These are phyloP conservation scores for Penicillium vulpinum DNA, from an alignment of 2,329 filamentous ascomycete genomes.

Conservation along the genomic window DNA sequence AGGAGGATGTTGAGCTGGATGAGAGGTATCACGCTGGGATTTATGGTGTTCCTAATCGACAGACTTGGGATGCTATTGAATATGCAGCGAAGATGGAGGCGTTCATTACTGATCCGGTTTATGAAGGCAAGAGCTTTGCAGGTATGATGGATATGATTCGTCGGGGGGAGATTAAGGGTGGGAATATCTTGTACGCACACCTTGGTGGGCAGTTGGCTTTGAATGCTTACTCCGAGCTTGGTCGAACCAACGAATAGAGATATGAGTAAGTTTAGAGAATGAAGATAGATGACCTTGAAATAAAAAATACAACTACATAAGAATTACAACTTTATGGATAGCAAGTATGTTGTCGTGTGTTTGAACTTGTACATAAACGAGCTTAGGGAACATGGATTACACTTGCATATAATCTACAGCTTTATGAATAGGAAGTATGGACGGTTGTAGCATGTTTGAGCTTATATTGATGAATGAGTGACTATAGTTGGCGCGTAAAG, in stretches of 20 bases:
- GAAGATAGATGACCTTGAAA: too few relatives aligned
- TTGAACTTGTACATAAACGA: too few relatives aligned
- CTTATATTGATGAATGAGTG: slow-evolving; percentile 26
- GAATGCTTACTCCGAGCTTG: slow-evolving; percentile 62
- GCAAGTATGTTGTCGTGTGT: too few relatives aligned
- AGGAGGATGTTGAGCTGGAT: slow-evolving; percentile 63
- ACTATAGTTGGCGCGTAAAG: slow-evolving; percentile 26
- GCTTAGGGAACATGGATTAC: too few relatives aligned
- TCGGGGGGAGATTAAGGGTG: slow-evolving; percentile 61
- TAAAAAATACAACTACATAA: too few relatives aligned
- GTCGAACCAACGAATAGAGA: slow-evolving; percentile 17
- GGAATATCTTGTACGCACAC: slow-evolving; percentile 72
- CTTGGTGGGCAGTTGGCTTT: slow-evolving; percentile 69
- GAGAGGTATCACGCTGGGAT: slow-evolving; percentile 65
- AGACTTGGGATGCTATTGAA: slow-evolving; percentile 67
- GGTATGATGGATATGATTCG: slow-evolving; percentile 69
- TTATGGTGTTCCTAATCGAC: slow-evolving; percentile 67
- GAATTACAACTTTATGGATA: too few relatives aligned
- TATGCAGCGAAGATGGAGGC: slow-evolving; percentile 68
- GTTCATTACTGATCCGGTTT: slow-evolving; percentile 74
- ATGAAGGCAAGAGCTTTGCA: slow-evolving; percentile 73
- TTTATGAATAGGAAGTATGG: background rate
- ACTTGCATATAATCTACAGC: too few relatives aligned
- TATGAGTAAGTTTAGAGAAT: background rate
- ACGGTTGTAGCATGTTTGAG: slow-evolving; percentile 2